Percentiles rank a stretch among this genome's conserved stretches.
These are phyloP conservation scores for Penicillium capsulatum DNA, from an alignment of 2,329 filamentous ascomycete species.

Conservation along the genomic window DNA sequence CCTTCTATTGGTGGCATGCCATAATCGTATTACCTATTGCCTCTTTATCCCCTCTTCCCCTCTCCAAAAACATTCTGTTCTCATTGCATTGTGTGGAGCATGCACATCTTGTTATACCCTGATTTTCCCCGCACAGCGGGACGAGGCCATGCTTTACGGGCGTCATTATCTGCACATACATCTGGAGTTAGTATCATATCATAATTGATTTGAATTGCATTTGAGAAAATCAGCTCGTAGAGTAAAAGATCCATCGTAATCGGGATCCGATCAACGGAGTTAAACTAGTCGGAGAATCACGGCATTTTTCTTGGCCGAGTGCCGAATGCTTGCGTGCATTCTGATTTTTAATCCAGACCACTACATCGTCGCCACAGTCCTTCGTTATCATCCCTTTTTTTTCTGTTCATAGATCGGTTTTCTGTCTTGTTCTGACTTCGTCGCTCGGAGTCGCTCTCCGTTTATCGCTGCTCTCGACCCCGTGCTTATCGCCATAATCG, in stretches of 20 bases:
- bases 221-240: background rate
- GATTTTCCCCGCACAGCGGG: background rate
- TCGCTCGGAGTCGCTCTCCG: constrained; percentile 4
- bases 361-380: background rate
- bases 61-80: constrained; percentile 1
- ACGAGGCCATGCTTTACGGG: constrained; percentile 15
- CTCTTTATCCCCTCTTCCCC: background rate
- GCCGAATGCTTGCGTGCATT: constrained; percentile 6
- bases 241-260: background rate
- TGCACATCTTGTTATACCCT: constrained; percentile 13
- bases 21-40: constrained; percentile 17
- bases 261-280: constrained; percentile 2
- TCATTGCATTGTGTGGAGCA: constrained; percentile 7
- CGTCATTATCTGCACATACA: constrained; percentile 13
- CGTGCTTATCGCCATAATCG: constrained; percentile 20
- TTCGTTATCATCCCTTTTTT: background rate
- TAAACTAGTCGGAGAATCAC: constrained; percentile 7
- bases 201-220: constrained; percentile 3
- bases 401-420: background rate
- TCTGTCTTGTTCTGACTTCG: background rate
- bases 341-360: constrained; percentile 20
- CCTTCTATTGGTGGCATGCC: background rate
- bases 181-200: constrained; percentile 9
- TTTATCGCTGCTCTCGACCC: constrained; percentile 8
- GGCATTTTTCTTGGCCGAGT: constrained; percentile 9